These are phyloP conservation scores for Metschnikowia aberdeeniae DNA, from an alignment of 805 yeast species.

Conservation along the genomic window DNA sequence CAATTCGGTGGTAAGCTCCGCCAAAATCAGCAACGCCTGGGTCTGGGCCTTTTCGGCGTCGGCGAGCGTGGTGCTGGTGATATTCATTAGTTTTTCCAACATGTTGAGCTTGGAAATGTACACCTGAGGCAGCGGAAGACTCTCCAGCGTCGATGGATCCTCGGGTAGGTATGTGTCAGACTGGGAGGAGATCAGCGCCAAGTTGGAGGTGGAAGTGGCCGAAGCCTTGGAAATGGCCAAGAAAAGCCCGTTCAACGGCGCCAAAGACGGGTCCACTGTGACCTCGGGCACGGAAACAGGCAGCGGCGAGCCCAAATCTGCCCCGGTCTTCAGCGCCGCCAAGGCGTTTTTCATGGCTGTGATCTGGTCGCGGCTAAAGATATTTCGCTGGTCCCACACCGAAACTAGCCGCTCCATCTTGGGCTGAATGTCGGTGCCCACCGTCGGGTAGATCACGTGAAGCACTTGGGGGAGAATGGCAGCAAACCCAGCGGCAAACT, in stretches of 20 bases:
- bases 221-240: constrained; percentile 24
- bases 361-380: constrained; percentile 35
- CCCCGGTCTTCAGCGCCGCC: constrained; percentile 17
- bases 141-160: constrained; percentile 32
- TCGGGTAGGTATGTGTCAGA: constrained; percentile 34
- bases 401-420: constrained; percentile 48
- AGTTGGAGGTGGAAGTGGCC: constrained; percentile 20
- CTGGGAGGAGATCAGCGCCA: constrained; percentile 37
- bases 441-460: constrained; percentile 23
- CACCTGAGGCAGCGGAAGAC: constrained; percentile 31
- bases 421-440: constrained; percentile 38
- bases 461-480: constrained; percentile 43
- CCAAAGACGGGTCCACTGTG: constrained; percentile 28
- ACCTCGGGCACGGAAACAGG: not conserved
- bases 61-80: constrained; percentile 28
- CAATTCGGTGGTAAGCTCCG: constrained; percentile 20
- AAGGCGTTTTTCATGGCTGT: constrained; percentile 24
- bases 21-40: constrained; percentile 26
- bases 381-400: constrained; percentile 55
- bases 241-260: constrained; percentile 29
- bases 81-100: constrained; percentile 35
- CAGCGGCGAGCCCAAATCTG: not conserved
- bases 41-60: constrained; percentile 27
- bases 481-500: constrained; percentile 56
- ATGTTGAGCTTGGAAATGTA: constrained; percentile 37